A percentile compares a stretch with the other conserved stretches of the same genome.
phyloP scores from a whole-genome alignment of 2,329 filamentous ascomycete species.

The Monilinia polystroma region DNA sequence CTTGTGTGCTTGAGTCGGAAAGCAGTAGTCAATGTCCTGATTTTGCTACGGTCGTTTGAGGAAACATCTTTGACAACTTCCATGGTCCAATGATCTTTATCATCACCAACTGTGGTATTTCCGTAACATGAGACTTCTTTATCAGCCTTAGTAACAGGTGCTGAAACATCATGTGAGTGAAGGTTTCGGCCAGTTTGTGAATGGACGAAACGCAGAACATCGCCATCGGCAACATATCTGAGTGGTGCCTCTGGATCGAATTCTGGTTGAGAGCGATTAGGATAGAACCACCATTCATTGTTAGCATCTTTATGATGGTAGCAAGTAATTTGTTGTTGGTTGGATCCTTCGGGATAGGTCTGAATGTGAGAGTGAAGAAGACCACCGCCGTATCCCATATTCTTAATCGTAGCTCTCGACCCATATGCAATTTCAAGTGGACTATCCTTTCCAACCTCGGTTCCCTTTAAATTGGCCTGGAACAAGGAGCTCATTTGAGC shows the following conservation, averaged over 20 bases:
- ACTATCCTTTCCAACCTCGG: constrained; percentile 90
- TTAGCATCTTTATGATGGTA: constrained; percentile 99
- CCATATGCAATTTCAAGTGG: constrained; percentile 89
- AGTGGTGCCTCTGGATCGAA: constrained; percentile 71
- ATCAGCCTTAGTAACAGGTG: constrained; percentile 84
- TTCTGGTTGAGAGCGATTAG: constrained; percentile 74
- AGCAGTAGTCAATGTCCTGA: constrained; percentile 88
- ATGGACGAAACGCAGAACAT: constrained; percentile 83
- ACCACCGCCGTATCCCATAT: constrained; percentile 98
- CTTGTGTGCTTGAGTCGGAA: constrained; percentile 83
- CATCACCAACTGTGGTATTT: constrained; percentile 90
- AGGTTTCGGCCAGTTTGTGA: constrained; percentile 95
- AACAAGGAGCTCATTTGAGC: constrained; percentile 99
- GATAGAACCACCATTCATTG: constrained; percentile 99
- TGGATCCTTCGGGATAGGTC: constrained; percentile 90
- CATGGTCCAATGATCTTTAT: constrained; percentile 95
- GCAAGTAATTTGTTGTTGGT: constrained; percentile 95
- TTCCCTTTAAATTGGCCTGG: constrained; percentile 93
- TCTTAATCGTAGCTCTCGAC: constrained; percentile 90
- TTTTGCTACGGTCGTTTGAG: constrained; percentile 70
- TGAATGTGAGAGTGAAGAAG: constrained; percentile 95
- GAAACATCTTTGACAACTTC: constrained; percentile 90
- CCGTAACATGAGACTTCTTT: constrained; percentile 95
- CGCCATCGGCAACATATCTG: constrained; percentile 72
- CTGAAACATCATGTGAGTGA: constrained; percentile 87